Evolutionary conservation across 139 green algal genomes (phyloP).

Genomic region (Pleodorina starrii): DNA sequence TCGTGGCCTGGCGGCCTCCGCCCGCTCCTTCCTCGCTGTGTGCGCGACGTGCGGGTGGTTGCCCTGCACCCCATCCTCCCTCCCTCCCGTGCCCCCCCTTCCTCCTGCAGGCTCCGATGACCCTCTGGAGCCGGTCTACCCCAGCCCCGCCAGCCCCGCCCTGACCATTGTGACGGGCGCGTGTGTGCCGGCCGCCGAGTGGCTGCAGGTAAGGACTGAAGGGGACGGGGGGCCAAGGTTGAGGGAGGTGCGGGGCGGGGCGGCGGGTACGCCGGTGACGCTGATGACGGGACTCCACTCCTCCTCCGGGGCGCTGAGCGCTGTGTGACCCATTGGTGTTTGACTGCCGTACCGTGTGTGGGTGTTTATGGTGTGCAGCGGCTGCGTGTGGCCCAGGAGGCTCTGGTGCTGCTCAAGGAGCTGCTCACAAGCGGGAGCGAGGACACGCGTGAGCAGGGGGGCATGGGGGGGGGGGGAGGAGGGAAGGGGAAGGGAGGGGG

Average conservation of each 20-base stretch:
- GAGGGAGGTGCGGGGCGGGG: no score
- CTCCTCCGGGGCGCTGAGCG: no score
- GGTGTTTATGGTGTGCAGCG: constrained; percentile 8
- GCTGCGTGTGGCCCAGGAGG: constrained; percentile 37
- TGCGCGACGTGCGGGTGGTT: no score
- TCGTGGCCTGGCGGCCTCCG: no score
- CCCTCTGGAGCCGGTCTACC: constrained; percentile 26
- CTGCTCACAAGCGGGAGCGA: constrained; percentile 4
- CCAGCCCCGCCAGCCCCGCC: neutral
- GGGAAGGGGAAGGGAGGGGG: neutral
- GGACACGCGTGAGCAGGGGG: neutral
- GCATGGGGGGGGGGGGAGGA: neutral
- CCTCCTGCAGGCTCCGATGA: neutral
- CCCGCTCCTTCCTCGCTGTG: no score
- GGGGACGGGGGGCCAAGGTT: no score
- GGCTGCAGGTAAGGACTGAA: constrained; percentile 24
- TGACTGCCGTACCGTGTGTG: no score
- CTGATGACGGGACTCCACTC: no score
- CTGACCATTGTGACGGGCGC: neutral
- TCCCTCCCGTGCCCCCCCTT: neutral
- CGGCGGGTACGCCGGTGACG: no score
- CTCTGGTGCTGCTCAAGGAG: constrained; percentile 46
- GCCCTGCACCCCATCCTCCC: neutral
- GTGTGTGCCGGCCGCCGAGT: neutral
- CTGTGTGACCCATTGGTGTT: no score